Evolutionary conservation across 768 basidiomycete species (phyloP).

Genomic region (Neoboletus brunneissimus): DNA sequence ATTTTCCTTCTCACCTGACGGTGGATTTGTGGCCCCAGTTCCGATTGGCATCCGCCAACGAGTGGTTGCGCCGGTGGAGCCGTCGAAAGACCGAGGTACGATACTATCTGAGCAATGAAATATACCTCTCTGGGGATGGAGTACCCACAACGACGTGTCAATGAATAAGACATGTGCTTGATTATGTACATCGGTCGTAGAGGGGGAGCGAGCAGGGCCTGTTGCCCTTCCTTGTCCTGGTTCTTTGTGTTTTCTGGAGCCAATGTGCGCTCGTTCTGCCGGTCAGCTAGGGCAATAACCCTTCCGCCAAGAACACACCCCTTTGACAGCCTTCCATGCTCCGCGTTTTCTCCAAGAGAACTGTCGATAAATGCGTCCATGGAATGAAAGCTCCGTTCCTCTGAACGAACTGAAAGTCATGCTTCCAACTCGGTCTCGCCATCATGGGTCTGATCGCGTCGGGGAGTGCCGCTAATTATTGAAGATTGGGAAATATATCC

Average conservation of each 20-base stretch:
- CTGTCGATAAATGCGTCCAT: neutral
- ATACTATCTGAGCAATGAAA: constrained; percentile 12
- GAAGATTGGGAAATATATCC: constrained; percentile 8
- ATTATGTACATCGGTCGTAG: constrained; percentile 22
- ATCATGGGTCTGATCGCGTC: constrained; percentile 4
- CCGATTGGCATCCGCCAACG: constrained; percentile 28
- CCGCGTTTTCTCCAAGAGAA: constrained; percentile 23
- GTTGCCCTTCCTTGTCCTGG: constrained; percentile 3
- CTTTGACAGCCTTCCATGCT: constrained; percentile 14
- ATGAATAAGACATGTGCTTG: neutral
- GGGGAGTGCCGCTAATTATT: constrained; percentile 17
- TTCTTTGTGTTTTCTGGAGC: constrained; percentile 1
- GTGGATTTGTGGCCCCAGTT: constrained; percentile 10
- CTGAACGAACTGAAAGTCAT: neutral
- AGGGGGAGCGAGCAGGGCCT: constrained; percentile 8
- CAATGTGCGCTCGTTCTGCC: neutral
- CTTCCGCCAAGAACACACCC: constrained; percentile 5
- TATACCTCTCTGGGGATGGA: neutral
- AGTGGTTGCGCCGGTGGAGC: constrained; percentile 1
- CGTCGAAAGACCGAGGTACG: neutral
- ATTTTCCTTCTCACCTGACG: constrained; percentile 12
- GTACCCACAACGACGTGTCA: constrained; percentile 3
- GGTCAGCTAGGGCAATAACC: constrained; percentile 9
- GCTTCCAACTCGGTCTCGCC: constrained; percentile 9
- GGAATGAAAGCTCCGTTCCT: constrained; percentile 6